phyloP scores from a whole-genome alignment of 805 yeast species.

The Starmera amethionina region DNA sequence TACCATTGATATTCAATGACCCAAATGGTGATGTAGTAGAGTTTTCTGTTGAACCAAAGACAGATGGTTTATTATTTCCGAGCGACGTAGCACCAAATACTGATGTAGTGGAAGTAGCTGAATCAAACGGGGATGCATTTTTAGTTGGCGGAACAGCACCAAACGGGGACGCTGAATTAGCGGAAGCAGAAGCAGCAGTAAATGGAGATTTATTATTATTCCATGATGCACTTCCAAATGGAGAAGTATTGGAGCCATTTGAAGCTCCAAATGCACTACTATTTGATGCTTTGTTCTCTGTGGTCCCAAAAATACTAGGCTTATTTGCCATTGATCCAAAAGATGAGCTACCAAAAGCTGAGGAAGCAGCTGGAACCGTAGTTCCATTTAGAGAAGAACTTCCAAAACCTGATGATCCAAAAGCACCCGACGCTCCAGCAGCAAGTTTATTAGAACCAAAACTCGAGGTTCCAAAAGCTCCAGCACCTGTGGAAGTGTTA shows the following conservation, averaged over 20 bases:
- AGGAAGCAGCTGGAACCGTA: slow-evolving; percentile 16
- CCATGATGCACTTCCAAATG: slow-evolving; percentile 1
- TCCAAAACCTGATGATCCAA: slow-evolving; percentile 1
- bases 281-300: neutral
- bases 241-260: neutral
- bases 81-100: slow-evolving; percentile 1
- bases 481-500: no score
- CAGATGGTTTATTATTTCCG: slow-evolving; percentile 6
- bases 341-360: slow-evolving; percentile 1
- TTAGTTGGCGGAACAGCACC: slow-evolving; percentile 4
- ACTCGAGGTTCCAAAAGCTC: neutral
- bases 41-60: neutral
- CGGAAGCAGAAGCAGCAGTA: neutral
- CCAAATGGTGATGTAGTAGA: neutral
- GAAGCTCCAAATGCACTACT: neutral
- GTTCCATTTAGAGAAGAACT: slow-evolving; percentile 2
- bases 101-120: neutral
- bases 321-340: neutral
- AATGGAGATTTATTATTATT: neutral
- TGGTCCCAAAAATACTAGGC: neutral
- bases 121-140: slow-evolving; percentile 1
- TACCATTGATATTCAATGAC: no score
- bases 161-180: slow-evolving; percentile 2
- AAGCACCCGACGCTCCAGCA: neutral
- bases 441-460: slow-evolving; percentile 1